Base-by-base conservation (phyloP, 345 rosid genomes). In the Cardamine resedifolia region DNA sequence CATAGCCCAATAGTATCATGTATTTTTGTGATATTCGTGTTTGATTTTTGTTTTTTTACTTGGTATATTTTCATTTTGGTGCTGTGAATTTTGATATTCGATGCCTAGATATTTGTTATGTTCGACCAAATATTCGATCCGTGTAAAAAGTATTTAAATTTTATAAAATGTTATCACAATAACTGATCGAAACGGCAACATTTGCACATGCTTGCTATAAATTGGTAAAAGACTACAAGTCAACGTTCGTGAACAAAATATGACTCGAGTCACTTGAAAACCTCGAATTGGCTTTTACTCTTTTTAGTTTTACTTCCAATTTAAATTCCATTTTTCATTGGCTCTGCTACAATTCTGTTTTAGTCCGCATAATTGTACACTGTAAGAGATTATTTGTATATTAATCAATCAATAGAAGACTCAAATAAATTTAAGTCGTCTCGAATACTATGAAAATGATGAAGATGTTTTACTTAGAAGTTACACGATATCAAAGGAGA, bases 361-460 rank as follows among this genome's bases (percentile, higher is more conserved):
- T 39, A 39, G 45, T 39, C 45, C 4, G 16, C 45, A 14, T 14
- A 39, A 39, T 39, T 14, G 11, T 39, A 4, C n/a, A 39, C 12
- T 1, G n/a, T 39, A 14, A 4, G 6, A 39, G 45, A 39, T 39
- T 7, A 39, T n/a, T 2, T 41, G 18, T 41, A 33, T 34, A 14
- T 38, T 14, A 41, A 12, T 41, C 26, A 62, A n/a, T 15, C 16
- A 10, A 10, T n/a, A 14, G 7, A 53, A 34, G 67, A 64, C 23
- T 39, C 51, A 36, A 1, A 18, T 47, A 8, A 47, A 19, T 19
- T 41, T 43, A 43, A 47, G 58, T 73, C 72, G 66, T 58, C 43
- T 73, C 44, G 43, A 34, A 48, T 65, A 47, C 52, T 65, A 36
- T 18, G 72, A n/a, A 73, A 47, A 73, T 36, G 26, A 63, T 36